Evolutionary conservation across 2,329 filamentous ascomycete species (phyloP).

Genomic region (Emmonsiellopsis sp.): DNA sequence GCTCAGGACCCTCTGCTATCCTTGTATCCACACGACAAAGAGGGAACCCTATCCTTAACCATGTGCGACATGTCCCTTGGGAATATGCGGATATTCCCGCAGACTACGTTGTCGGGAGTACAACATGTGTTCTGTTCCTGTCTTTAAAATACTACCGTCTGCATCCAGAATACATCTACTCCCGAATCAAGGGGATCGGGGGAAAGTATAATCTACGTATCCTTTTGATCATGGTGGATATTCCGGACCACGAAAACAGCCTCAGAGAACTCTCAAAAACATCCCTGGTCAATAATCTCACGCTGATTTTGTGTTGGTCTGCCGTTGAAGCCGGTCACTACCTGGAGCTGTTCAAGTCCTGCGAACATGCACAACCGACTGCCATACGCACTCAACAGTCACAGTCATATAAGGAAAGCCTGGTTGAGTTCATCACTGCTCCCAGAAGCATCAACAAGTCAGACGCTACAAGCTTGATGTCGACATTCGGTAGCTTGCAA

Average conservation of each 20-base stretch:
- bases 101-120: constrained; percentile 80
- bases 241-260: constrained; percentile 84
- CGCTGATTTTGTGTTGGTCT: constrained; percentile 87
- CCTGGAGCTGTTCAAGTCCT: constrained; percentile 88
- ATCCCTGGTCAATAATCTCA: constrained; percentile 84
- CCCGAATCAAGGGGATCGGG: constrained; percentile 73
- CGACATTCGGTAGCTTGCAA: constrained; percentile 81
- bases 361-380: constrained; percentile 73
- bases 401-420: constrained; percentile 71
- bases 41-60: constrained; percentile 83
- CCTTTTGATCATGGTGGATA: constrained; percentile 85
- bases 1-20: constrained; percentile 63
- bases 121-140: constrained; percentile 85
- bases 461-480: constrained; percentile 81
- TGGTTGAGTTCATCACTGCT: constrained; percentile 87
- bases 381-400: constrained; percentile 81
- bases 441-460: constrained; percentile 89
- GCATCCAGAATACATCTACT: constrained; percentile 97
- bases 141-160: constrained; percentile 95
- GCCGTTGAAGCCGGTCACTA: constrained; percentile 90
- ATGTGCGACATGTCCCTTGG: constrained; percentile 77
- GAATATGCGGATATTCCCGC: constrained; percentile 96
- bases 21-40: constrained; percentile 88
- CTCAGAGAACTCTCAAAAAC: constrained; percentile 88
- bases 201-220: constrained; percentile 82